Evolutionary conservation across 495 filamentous ascomycete species (phyloP), one percentile per base, ranked within the genome.

Genomic region (Xylaria cubensis): DNA sequence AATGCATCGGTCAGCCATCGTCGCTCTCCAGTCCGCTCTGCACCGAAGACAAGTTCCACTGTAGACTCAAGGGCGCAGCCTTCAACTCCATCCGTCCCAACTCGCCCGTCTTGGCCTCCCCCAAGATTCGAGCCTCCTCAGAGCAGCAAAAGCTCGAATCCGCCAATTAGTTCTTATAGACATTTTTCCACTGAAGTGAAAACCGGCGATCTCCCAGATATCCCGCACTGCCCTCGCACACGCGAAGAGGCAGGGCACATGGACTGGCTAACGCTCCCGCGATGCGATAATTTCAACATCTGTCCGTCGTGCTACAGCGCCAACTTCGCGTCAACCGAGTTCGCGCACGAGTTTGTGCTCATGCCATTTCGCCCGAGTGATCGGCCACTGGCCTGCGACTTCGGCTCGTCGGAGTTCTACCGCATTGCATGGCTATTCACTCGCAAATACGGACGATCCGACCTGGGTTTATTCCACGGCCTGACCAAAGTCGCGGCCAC

Each of bases 401-500:
- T 86, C 70, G 85, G 83, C 1, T 70, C 80, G 19, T 83, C 83
- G 0, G 75, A 76, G 17, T 86, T 80, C 79, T 85, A 85, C 66
- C 81, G 81, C 59, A 84, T 86, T 51, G 85, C 85, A 3, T 86
- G 78, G 66, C 76, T 84, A 26, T 75, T 86, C 66, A 84, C 82
- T 12, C 66, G 78, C 13, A 84, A 86, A 67, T 74, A 83, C 32
- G 56, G 72, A 3, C 77, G 76, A 34, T 72, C 74, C 8, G 85
- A 86, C 50, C 50, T 86, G 58, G 77, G 77, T 4, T 73, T 86
- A 2, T 73, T 86, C 21, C 76, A 80, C 26, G 74, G 73, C 32
- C 77, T 86, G 48, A 81, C 82, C 7, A 77, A 77, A n/a, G 76
- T 84, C 58, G 77, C 77, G 17, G 75, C 78, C 0, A 75, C 78